These are phyloP conservation scores for Vanrija sp. DNA, from an alignment of 1,284 basidiomycete species.

Conservation along the genomic window DNA sequence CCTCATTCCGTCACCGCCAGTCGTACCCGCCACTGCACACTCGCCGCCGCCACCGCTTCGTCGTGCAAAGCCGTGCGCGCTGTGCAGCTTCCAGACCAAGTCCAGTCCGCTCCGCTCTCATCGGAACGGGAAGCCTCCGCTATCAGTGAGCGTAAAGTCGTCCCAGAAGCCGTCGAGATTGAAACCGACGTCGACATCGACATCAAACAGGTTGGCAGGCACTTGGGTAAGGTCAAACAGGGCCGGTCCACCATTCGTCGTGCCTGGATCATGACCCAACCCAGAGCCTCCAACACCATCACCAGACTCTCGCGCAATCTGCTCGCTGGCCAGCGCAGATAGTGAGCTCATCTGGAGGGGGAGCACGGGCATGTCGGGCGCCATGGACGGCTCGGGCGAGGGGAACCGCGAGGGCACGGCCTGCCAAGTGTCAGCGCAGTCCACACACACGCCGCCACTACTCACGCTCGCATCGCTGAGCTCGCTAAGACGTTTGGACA, in stretches of 20 bases:
- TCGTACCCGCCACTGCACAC: too few species aligned
- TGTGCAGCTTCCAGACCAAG: too few species aligned
- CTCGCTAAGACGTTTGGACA: conserved; percentile 39
- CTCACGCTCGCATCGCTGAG: conserved; percentile 39
- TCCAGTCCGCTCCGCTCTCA: conserved; percentile 3
- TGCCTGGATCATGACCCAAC: too few species aligned
- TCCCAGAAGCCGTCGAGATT: conserved; percentile 46
- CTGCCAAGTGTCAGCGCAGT: conserved; percentile 8
- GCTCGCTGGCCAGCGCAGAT: too few species aligned
- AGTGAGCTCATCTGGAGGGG: too few species aligned
- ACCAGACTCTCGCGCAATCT: too few species aligned
- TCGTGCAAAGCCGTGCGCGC: too few species aligned
- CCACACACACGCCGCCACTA: neutral
- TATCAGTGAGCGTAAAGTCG: conserved; percentile 42
- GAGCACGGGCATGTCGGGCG: neutral
- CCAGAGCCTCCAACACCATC: neutral
- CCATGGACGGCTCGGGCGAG: conserved; percentile 27
- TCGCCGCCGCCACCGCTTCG: too few species aligned
- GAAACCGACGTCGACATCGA: conserved; percentile 36
- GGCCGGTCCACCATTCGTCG: too few species aligned
- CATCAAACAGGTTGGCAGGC: conserved; percentile 30
- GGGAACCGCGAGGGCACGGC: conserved; percentile 43
- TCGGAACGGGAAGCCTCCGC: conserved; percentile 41
- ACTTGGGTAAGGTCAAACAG: conserved; percentile 16
- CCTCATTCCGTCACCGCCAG: too few species aligned